These are phyloP conservation scores for Coprinellus aureogranulatus DNA, from an alignment of 768 basidiomycete species.

Conservation along the genomic window DNA sequence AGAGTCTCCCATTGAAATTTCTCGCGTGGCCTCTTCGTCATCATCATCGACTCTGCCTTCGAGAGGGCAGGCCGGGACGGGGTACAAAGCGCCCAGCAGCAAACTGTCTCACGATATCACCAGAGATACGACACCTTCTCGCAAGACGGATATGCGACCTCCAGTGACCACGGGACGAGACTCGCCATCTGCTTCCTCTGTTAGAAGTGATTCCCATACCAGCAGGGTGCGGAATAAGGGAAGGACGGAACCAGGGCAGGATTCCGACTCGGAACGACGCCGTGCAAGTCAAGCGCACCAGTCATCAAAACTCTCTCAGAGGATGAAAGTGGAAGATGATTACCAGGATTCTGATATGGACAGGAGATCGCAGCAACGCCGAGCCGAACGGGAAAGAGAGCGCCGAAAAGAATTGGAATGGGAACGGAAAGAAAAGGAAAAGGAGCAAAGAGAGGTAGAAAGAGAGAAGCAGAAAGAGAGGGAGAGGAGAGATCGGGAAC, in stretches of 20 bases:
- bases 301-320: not conserved
- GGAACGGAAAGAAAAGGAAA: conserved; percentile 20
- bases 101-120: conserved; percentile 2
- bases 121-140: not conserved
- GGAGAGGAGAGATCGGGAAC: conserved; percentile 6
- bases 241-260: not conserved
- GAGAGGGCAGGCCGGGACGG: conserved; percentile 11
- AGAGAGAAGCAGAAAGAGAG: conserved; percentile 21
- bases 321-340: not conserved
- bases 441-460: not conserved
- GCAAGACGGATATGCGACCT: conserved; percentile 2
- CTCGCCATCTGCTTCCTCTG: not conserved
- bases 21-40: conserved; percentile 1
- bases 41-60: conserved; percentile 2
- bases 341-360: not conserved
- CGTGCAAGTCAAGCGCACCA: not conserved
- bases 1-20: conserved; percentile 4
- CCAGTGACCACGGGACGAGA: not conserved
- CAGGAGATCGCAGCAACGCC: not conserved
- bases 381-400: no score
- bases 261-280: not conserved
- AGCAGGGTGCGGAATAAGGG: not conserved
- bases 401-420: conserved; percentile 2
- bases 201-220: not conserved
- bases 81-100: conserved; percentile 12